These are phyloP conservation scores for Schizonepeta tenuifolia DNA, from an alignment of 257 asterid species.

Conservation along the genomic window DNA sequence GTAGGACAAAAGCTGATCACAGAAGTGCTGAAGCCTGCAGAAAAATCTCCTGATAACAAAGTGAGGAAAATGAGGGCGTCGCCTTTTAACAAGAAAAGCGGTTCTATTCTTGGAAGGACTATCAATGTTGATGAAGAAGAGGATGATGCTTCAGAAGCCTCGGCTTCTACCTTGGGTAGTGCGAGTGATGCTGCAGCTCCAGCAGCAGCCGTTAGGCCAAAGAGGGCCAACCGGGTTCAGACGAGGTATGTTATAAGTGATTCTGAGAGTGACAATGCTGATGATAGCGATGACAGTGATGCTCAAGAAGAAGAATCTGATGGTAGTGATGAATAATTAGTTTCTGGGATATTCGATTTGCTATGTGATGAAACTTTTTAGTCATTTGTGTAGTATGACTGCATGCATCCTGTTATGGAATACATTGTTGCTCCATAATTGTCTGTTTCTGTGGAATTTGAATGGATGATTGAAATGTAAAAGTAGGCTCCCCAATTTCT, in stretches of 20 bases:
- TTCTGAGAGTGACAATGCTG: slow-evolving; percentile 54
- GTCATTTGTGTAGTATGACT: neutral
- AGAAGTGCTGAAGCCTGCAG: slow-evolving; percentile 62
- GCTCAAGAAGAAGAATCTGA: slow-evolving; percentile 45
- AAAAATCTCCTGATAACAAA: slow-evolving; percentile 73
- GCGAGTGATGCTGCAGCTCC: slow-evolving; percentile 53
- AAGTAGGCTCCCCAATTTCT: too few relatives aligned
- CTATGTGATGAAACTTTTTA: neutral
- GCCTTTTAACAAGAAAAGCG: slow-evolving; percentile 93
- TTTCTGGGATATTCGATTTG: neutral
- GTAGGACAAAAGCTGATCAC: slow-evolving; percentile 75
- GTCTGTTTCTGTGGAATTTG: neutral
- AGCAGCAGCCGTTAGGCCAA: slow-evolving; percentile 59
- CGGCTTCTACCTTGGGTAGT: slow-evolving; percentile 50
- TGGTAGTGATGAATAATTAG: slow-evolving; percentile 41
- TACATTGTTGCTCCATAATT: neutral
- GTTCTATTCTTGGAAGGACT: slow-evolving; percentile 60
- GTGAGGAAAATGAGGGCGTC: slow-evolving; percentile 86
- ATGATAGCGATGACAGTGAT: slow-evolving; percentile 35
- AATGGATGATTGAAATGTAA: too few relatives aligned
- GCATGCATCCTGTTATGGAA: neutral
- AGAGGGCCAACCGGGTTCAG: slow-evolving; percentile 53
- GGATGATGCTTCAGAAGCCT: slow-evolving; percentile 43
- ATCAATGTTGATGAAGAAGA: slow-evolving; percentile 40
- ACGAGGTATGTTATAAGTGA: slow-evolving; percentile 65